phyloP scores from a whole-genome alignment of 352 stramenopile genomes.

The Globisporangium nagaii region DNA sequence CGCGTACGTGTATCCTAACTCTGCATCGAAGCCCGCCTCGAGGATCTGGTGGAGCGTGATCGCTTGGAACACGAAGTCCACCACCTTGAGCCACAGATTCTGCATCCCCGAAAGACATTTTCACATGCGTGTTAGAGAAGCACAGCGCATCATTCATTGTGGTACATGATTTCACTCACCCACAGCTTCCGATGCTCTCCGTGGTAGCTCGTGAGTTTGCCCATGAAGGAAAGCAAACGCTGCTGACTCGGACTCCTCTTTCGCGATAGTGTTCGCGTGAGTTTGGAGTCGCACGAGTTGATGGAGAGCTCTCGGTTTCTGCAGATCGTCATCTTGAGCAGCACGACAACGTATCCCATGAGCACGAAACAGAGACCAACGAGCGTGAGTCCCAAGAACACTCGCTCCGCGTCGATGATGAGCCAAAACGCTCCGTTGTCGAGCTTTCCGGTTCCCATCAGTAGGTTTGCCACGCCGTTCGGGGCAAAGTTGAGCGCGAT shows the following conservation, averaged over 20 bases:
- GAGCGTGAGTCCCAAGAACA: background rate
- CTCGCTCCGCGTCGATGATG: constrained; percentile 4
- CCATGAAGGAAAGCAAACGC: background rate
- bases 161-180: background rate
- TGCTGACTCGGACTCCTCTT: background rate
- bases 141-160: too few species aligned
- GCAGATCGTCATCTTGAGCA: background rate
- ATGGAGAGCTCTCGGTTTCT: background rate
- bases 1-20: constrained; percentile 12
- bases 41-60: constrained; percentile 18
- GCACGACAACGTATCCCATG: background rate
- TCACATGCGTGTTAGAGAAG: background rate
- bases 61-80: constrained; percentile 18
- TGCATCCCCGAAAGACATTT: background rate
- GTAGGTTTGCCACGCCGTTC: background rate
- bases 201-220: background rate
- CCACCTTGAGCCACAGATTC: constrained; percentile 22
- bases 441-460: constrained; percentile 5
- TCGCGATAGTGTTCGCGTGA: background rate
- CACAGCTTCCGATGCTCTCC: constrained; percentile 1
- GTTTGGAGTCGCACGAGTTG: background rate
- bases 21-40: constrained; percentile 12
- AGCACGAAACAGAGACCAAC: background rate
- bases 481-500: background rate
- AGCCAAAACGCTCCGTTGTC: constrained; percentile 11